Evolutionary conservation across 164 flowering plant species (phyloP).

Genomic region (Nymphaea thermarum): DNA sequence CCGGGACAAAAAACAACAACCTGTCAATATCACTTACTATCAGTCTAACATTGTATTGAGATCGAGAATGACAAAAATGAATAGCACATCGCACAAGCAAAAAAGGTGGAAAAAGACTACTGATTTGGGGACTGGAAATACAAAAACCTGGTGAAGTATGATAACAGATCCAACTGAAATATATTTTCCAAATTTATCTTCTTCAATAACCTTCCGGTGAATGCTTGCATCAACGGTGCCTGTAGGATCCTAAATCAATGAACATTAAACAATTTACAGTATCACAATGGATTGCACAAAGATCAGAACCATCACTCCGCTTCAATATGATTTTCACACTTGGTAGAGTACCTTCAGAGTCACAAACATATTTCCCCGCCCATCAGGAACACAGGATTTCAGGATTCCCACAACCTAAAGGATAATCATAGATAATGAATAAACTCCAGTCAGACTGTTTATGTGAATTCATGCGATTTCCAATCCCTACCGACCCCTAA

Average conservation of each 20-base stretch:
- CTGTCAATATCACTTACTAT: constrained; percentile 16
- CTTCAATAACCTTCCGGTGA: constrained; percentile 45
- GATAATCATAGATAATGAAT: not conserved
- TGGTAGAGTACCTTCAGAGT: constrained; percentile 47
- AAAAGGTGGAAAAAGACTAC: not conserved
- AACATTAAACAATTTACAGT: not conserved
- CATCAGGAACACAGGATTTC: constrained; percentile 50
- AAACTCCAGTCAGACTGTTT: not conserved
- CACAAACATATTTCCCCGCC: constrained; percentile 57
- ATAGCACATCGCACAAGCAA: not conserved
- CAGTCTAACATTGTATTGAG: not conserved
- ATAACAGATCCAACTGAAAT: constrained; percentile 50
- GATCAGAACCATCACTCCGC: not conserved
- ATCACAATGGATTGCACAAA: no score
- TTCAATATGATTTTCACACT: not conserved
- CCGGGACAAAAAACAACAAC: constrained; percentile 49
- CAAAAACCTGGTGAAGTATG: constrained; percentile 51
- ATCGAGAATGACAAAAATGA: not conserved
- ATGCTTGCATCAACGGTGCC: constrained; percentile 55
- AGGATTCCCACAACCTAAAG: constrained; percentile 58
- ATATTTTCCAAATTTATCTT: constrained; percentile 32
- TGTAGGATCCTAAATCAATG: constrained; percentile 49
- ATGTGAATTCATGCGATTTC: no score
- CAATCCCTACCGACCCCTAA: no score
- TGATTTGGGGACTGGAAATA: not conserved